Base-by-base conservation (phyloP, 106 monocot genomes). In the Dioscorea alata region DNA sequence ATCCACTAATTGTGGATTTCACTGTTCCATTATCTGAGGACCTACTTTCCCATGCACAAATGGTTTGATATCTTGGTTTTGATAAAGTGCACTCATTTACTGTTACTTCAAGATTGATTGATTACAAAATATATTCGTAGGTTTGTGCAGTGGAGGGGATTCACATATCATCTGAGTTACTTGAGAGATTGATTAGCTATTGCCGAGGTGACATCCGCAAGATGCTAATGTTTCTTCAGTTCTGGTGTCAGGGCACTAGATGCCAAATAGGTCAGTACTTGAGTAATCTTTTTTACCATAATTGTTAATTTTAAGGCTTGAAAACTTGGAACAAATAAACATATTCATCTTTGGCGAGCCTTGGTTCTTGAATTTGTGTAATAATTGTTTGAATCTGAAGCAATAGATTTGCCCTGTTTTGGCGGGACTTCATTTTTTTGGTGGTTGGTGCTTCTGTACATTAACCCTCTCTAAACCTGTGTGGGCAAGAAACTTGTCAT, bases 131-230 rank as follows among this genome's bases (percentile, higher is more conserved):
- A 54, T 18, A 54, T 75, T 8, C 77, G 32, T 66, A 99, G 99
- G 82, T 99, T 53, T 93, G 93, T 80, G 67, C 69, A 59, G 81
- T 73, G 58, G 99, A 99, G 70, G 85, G 75, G 60, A 69, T 54
- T 68, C 53, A 71, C 34, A 33, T 85, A 73, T 72, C 99, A 50
- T 23, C 74, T 19, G 13, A 61, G 23, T 33, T 93, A 66, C 62
- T 90, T 48, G 77, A 79, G 68, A 71, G 76, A 34, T 69, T 93
- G 69, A 78, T 99, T 25, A 73, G 56, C 18, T 77, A 71, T 49
- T 93, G 87, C 72, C 67, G 67, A 53, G 77, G 84, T 79, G 99
- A 99, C 78, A 85, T 99, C 50, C 82, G 99, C 69, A 99, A 85
- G 67, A 80, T 73, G 33, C 72, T 99, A 57, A 77, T 88, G 79